These are phyloP conservation scores for Amorphotheca resinae DNA, from an alignment of 495 filamentous ascomycete species.

Conservation along the genomic window DNA sequence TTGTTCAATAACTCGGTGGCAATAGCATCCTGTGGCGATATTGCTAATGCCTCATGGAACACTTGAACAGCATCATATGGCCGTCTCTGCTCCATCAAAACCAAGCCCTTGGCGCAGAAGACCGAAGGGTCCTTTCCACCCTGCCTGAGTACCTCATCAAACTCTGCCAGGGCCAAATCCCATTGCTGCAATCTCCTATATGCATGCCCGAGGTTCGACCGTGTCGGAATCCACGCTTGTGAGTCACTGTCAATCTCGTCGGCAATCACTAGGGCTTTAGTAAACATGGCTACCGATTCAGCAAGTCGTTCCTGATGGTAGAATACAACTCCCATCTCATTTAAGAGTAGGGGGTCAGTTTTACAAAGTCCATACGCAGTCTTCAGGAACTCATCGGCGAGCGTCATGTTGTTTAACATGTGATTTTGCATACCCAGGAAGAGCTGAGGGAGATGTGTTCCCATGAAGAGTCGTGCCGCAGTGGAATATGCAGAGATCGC, in stretches of 20 bases:
- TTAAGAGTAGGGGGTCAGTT: constrained; percentile 79
- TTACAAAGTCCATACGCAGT: constrained; percentile 67
- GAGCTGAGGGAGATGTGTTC: constrained; percentile 89
- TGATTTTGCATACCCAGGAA: constrained; percentile 99
- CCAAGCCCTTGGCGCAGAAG: constrained; percentile 62
- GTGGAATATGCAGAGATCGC: constrained; percentile 97
- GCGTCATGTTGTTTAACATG: constrained; percentile 82
- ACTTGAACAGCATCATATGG: constrained; percentile 55
- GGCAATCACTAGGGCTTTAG: constrained; percentile 60
- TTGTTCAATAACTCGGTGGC: constrained; percentile 64
- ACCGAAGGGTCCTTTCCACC: constrained; percentile 60
- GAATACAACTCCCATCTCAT: constrained; percentile 87
- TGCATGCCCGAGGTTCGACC: constrained; percentile 82
- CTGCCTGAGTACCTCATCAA: constrained; percentile 67
- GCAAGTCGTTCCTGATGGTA: constrained; percentile 80
- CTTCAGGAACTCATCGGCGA: constrained; percentile 91
- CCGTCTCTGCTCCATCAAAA: constrained; percentile 54
- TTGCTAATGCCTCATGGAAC: constrained; percentile 62
- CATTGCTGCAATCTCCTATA: constrained; percentile 59
- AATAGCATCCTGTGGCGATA: constrained; percentile 55
- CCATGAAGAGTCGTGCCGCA: constrained; percentile 88
- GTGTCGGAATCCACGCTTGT: constrained; percentile 73
- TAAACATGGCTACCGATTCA: constrained; percentile 61
- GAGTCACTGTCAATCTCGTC: constrained; percentile 70
- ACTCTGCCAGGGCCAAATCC: constrained; percentile 61